A percentile compares a stretch with the other conserved stretches of the same genome.
These are phyloP conservation scores for Camellia granthamiana DNA, from an alignment of 148 eudicot genomes.

Conservation along the genomic window DNA sequence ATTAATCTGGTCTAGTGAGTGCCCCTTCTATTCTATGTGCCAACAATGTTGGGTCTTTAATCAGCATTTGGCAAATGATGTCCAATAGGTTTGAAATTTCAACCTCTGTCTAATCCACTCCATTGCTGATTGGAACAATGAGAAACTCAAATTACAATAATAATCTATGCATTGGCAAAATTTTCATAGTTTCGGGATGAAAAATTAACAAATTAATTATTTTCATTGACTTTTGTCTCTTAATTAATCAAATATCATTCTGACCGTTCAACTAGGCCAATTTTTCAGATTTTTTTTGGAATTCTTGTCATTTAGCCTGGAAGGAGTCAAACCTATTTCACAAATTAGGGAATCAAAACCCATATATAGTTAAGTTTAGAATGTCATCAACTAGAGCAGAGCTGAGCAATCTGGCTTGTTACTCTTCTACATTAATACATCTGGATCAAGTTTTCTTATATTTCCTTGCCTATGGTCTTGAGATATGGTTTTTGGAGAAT, in stretches of 20 bases:
- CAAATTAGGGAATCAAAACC: not conserved
- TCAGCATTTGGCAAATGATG: constrained; percentile 13
- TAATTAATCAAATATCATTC: too few species aligned
- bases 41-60: not conserved
- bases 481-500: not conserved
- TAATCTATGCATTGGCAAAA: not conserved
- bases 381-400: not conserved
- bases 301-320: not conserved
- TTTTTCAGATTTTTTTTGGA: not conserved
- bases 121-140: not conserved
- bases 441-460: not conserved
- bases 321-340: not conserved
- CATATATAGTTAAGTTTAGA: not conserved
- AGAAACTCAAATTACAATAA: not conserved
- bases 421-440: not conserved
- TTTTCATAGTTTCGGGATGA: not conserved
- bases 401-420: not conserved
- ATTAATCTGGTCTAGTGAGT: not conserved
- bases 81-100: not conserved
- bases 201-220: not conserved
- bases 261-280: not conserved
- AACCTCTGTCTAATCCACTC: not conserved
- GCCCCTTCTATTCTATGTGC: not conserved
- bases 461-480: not conserved
- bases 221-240: not conserved